Percentiles rank a stretch among this genome's conserved stretches.
Evolutionary conservation across 768 basidiomycete genomes (phyloP).

Genomic region (Agaricus subrufescens): DNA sequence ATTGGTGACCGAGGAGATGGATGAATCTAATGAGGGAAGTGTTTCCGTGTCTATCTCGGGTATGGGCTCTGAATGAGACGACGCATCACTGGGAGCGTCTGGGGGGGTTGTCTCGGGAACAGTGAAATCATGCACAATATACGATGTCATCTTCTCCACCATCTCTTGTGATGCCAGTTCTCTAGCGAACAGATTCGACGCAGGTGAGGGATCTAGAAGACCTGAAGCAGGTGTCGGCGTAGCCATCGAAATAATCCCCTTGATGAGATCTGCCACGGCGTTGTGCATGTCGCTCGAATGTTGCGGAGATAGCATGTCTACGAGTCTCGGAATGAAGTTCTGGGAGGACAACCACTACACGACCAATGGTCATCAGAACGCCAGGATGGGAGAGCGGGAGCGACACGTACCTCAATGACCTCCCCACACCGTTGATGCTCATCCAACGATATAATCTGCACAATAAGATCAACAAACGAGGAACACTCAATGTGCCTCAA

Average conservation of each 20-base stretch:
- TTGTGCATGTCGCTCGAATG: constrained; percentile 74
- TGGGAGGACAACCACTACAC: constrained; percentile 84
- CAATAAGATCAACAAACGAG: constrained; percentile 86
- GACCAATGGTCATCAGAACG: neutral
- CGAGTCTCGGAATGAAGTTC: constrained; percentile 74
- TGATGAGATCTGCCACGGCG: constrained; percentile 87
- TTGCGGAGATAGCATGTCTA: constrained; percentile 77
- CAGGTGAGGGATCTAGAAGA: constrained; percentile 65
- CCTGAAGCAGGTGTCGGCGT: constrained; percentile 79
- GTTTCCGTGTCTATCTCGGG: constrained; percentile 16
- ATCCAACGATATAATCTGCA: constrained; percentile 86
- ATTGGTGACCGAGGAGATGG: constrained; percentile 78
- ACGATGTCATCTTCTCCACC: constrained; percentile 65
- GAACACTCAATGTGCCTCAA: constrained; percentile 85
- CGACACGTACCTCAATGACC: constrained; percentile 76
- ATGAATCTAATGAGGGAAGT: constrained; percentile 42
- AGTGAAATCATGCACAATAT: constrained; percentile 69
- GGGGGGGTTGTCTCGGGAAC: constrained; percentile 8
- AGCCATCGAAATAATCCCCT: constrained; percentile 92
- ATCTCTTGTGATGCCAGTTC: constrained; percentile 76
- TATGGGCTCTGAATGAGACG: constrained; percentile 1
- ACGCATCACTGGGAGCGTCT: neutral
- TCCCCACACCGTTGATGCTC: constrained; percentile 77
- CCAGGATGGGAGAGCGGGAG: constrained; percentile 14
- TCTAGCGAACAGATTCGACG: constrained; percentile 84